Base-by-base conservation (phyloP, 805 yeast genomes). In the Wickerhamiella azymoides region DNA sequence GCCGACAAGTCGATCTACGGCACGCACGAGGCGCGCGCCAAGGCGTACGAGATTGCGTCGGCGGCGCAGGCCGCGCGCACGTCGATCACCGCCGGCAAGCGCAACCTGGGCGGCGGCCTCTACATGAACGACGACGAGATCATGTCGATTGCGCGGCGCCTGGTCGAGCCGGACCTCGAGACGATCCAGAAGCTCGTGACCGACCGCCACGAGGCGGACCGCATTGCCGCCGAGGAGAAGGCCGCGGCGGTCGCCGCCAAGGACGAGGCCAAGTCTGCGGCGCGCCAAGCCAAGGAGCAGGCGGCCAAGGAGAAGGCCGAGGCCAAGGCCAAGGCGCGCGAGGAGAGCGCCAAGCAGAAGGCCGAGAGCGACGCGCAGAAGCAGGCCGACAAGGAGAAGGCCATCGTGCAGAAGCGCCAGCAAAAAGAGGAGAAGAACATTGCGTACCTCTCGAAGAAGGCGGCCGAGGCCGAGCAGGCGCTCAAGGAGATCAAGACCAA, bases 71-170 rank as follows among this genome's bases (percentile, higher is more conserved):
- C 73, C 42, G 77, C 74, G 58, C 72, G 89, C 56, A 57, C 72
- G 41, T 41, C 44, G 16, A 68, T 70, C 50, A 59, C 66, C 50
- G 59, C 55, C 43, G 76, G 78, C 52, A 74, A 79, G 60, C 68
- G 85, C 55, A 71, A 84, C 57, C 65, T 89, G 51, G 98, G 98
- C 49, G 95, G 94, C 51, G 97, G 96, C 2, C 70, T 84, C 48
- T 74, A 72, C 57, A 76, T 89, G 72, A 69, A 82, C 35, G 80
- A 73, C 49, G 72, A 69, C 17, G 96, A 88, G 57, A 74, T 92
- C 50, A 80, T 84, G 52, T 72, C 72, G 43, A 74, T 89, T 67
- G 97, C 98, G 17, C 66, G 76, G 49, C 72, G 77, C 40, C 70
- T 83, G 57, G 94, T 92, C 48, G 71, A 74, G 53, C 98, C 98